A percentile compares a stretch with the other conserved stretches of the same genome.
Conservation (phyloP, 2,329 filamentous ascomycete genomes). For the Colletotrichum falcatum region DNA sequence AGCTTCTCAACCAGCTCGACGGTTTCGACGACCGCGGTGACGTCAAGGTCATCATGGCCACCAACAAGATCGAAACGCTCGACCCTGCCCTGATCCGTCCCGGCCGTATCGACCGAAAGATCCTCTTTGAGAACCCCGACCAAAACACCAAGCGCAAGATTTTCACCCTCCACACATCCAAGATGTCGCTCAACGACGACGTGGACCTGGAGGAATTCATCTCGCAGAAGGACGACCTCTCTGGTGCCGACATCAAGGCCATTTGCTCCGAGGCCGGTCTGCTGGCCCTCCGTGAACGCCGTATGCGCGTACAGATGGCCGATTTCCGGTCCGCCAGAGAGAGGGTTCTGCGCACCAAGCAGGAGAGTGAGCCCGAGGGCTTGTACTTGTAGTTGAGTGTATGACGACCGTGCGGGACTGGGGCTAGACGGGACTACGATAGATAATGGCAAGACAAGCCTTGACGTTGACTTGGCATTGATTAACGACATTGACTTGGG, state of each 20-base stretch:
- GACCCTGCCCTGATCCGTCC: slow-evolving; percentile 97
- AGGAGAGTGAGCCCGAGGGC: slow-evolving; percentile 96
- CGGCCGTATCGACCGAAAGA: slow-evolving; percentile 98
- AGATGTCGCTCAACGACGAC: slow-evolving; percentile 96
- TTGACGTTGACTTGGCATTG: slow-evolving; percentile 19
- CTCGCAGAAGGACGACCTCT: slow-evolving; percentile 96
- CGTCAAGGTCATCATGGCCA: slow-evolving; percentile 99
- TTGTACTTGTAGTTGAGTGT: slow-evolving; percentile 84
- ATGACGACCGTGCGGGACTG: slow-evolving; percentile 22
- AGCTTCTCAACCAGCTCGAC: slow-evolving; percentile 97
- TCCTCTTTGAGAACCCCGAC: slow-evolving; percentile 76
- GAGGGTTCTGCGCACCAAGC: slow-evolving; percentile 97
- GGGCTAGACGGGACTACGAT: slow-evolving; percentile 29
- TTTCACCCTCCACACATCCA: slow-evolving; percentile 96
- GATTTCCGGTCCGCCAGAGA: slow-evolving; percentile 95
- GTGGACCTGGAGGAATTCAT: slow-evolving; percentile 99
- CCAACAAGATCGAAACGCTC: slow-evolving; percentile 98
- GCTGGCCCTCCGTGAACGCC: slow-evolving; percentile 90
- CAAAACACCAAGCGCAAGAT: slow-evolving; percentile 98
- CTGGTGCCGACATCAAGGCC: slow-evolving; percentile 97
- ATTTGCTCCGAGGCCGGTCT: slow-evolving; percentile 98
- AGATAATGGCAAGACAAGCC: slow-evolving; percentile 37
- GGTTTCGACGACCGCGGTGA: slow-evolving; percentile 99
- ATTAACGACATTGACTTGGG: not conserved
- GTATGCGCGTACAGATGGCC: slow-evolving; percentile 99